Base-by-base conservation (phyloP, 2,329 filamentous ascomycete genomes). In the Leptographium wingfieldii region DNA sequence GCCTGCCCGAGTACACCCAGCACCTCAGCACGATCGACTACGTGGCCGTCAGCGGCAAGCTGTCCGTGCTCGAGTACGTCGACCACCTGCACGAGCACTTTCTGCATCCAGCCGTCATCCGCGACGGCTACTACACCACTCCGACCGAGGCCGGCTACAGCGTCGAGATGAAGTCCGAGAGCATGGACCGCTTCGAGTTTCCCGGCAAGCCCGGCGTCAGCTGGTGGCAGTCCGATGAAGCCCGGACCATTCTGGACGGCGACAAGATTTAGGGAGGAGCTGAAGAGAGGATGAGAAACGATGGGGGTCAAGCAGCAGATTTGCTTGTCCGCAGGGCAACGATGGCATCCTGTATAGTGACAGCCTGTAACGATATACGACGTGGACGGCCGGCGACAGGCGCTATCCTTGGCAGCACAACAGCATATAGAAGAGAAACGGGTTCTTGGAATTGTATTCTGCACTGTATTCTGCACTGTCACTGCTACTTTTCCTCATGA, bases 21-120 rank as follows among this genome's bases (percentile, higher is more conserved):
- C 91, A 96, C 73, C 74, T 96, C 63, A 90, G 85, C 73, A 95
- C 90, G 16, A 94, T 96, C 66, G 92, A 96, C 74, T 96, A 96
- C 67, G 88, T 96, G 3, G 87, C 86, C 53, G 90, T 96, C 1
- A 87, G 80, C 63, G 91, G 88, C 22, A 88, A 91, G 78, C 81
- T 84, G 69, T 89, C 85, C 29, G 83, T 96, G 55, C 76, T 96
- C 60, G 92, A 96, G 77, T 96, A 92, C 73, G 90, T 96, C 29
- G 91, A 96, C 71, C 90, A 95, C 73, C 74, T 96, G 68, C 92
- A 96, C 73, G 91, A 96, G 80, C 91, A 96, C 75, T 96, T 96
- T 72, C 76, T 90, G 69, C 81, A 95, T 72, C 91, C 91, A 1
- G 81, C 84, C 2, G 80, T 86, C 60, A 90, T 96, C 67, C 84